A percentile compares a stretch with the other conserved stretches of the same genome.
phyloP scores from a whole-genome alignment of 1,139 yeast species.

The Pichia terricola region DNA sequence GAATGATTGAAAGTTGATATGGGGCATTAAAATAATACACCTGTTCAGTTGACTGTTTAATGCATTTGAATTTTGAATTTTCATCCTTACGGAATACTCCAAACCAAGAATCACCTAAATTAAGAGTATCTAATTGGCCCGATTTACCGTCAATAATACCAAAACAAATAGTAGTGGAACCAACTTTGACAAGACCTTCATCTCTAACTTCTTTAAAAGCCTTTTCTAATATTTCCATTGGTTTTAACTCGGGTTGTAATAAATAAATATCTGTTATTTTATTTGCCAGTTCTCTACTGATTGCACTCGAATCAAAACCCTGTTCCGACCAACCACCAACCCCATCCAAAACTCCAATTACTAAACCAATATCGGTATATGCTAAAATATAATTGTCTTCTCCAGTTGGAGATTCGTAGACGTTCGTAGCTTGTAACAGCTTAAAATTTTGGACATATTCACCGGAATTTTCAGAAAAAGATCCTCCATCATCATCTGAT shows the following conservation, averaged over 20 bases:
- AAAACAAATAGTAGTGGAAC: constrained; percentile 92
- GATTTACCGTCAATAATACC: constrained; percentile 56
- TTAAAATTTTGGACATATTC: constrained; percentile 19
- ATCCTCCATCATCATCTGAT: constrained; percentile 6
- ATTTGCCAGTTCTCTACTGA: constrained; percentile 58
- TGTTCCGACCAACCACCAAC: constrained; percentile 97
- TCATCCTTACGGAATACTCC: constrained; percentile 46
- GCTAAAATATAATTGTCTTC: constrained; percentile 77
- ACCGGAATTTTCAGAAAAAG: constrained; percentile 6
- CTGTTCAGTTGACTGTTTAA: constrained; percentile 66
- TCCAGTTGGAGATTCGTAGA: constrained; percentile 54
- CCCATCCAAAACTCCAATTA: constrained; percentile 93
- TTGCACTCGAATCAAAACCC: constrained; percentile 82
- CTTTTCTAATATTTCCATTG: constrained; percentile 40
- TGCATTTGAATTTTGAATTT: constrained; percentile 34
- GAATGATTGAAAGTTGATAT: constrained; percentile 80
- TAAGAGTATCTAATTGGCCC: constrained; percentile 55
- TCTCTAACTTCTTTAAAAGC: constrained; percentile 47
- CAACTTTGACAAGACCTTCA: constrained; percentile 65
- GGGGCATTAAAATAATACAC: constrained; percentile 90
- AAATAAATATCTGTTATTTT: constrained; percentile 27
- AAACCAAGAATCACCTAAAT: constrained; percentile 93
- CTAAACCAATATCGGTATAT: constrained; percentile 34
- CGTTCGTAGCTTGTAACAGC: constrained; percentile 15
- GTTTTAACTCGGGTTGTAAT: constrained; percentile 10